phyloP scores from a whole-genome alignment of 2,329 filamentous ascomycete genomes.

The Tolypocladium album region DNA sequence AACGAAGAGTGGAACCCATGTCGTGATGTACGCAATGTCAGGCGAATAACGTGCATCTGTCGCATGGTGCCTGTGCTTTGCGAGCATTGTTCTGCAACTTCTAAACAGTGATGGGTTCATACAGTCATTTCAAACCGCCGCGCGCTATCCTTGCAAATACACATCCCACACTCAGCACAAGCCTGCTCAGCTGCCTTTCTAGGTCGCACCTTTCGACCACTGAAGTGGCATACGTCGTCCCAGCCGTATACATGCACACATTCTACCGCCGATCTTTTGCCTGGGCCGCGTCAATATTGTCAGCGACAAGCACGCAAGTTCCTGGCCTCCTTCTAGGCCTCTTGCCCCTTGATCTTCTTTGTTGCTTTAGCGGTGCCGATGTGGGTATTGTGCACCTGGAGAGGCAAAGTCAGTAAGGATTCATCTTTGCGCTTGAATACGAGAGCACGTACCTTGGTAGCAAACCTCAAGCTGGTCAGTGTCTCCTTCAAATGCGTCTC shows the following conservation, averaged over 20 bases:
- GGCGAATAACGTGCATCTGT: background rate
- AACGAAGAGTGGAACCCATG: background rate
- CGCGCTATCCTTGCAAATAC: background rate
- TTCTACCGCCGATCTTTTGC: background rate
- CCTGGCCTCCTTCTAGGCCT: constrained; percentile 11
- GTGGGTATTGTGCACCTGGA: constrained; percentile 73
- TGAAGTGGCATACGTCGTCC: background rate
- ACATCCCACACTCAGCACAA: background rate
- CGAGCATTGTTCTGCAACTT: background rate
- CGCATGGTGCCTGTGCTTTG: background rate
- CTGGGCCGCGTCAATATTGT: background rate
- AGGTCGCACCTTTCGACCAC: background rate
- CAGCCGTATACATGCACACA: background rate
- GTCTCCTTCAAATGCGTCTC: constrained; percentile 89
- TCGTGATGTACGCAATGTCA: background rate
- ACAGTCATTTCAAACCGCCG: background rate
- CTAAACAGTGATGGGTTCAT: background rate
- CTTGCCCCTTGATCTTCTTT: constrained; percentile 41
- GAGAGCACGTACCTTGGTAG: constrained; percentile 61
- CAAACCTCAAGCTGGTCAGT: constrained; percentile 88
- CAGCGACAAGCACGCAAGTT: background rate
- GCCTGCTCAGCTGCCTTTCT: background rate
- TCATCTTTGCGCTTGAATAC: background rate
- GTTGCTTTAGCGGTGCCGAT: constrained; percentile 80
- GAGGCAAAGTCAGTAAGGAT: background rate